Base-by-base conservation (phyloP, 306 rosid species). In the Citrullus mucosospermus region DNA sequence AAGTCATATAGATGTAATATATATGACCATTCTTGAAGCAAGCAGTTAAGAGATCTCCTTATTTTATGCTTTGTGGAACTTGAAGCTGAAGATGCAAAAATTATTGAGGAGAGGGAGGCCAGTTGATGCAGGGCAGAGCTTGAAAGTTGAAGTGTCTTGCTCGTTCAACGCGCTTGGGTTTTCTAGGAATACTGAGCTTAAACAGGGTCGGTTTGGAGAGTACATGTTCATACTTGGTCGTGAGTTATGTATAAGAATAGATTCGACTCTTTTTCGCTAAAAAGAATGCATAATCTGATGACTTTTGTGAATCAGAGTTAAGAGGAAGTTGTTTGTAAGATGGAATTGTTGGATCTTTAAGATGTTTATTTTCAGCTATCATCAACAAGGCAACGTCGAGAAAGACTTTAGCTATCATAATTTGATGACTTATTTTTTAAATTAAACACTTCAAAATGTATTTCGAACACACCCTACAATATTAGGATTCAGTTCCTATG, bases 281-380 rank as follows among this genome's bases (percentile, higher is more conserved):
- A 25, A 8, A 7, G 61, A 56, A 2, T 48, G 53, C 5, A 5
- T 22, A n/a, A 3, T 48, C 53, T 48, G 28, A 56, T 30, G n/a
- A n/a, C 30, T n/a, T 8, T n/a, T 56, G 30, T 56, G 61, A 4
- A 56, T 56, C 12, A 6, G 30, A 9, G 61, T 8, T 57, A 48
- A 25, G 28, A 25, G 13, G 61, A 86, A 87, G 69, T 86, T 48
- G 53, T 41, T 48, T 88, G 51, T 81, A 85, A 6, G 81, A 87
- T 79, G 90, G 83, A 83, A 87, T 87, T 16, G 15, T 84, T 46
- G 88, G 86, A 84, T 85, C 90, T 74, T 82, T 85, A n/a, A 84
- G 80, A 25, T 88, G 92, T 84, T 46, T 53, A 53, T 87, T 88
- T 82, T 78, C 15, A 25, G 84, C 85, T 82, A 85, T 90, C 84